Base-by-base conservation (phyloP, 2,329 filamentous ascomycete genomes). In the Botrytis galanthina region DNA sequence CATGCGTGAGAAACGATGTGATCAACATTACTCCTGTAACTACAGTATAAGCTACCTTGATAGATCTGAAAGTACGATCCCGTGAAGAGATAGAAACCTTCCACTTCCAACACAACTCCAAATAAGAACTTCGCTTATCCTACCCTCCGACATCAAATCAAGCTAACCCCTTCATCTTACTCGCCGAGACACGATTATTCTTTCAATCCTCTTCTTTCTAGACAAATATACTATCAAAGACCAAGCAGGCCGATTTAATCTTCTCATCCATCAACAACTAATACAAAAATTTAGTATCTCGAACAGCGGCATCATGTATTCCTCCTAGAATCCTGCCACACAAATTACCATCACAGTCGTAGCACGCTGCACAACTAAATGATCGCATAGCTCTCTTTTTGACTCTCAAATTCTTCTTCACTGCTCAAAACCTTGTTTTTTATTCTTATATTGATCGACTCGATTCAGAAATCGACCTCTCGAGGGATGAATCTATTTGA, bases 181-280 rank as follows among this genome's bases (percentile, higher is more conserved):
- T 16, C 48, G 1, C 12, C 26, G 26, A n/a, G 48, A n/a, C 5
- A 54, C 26, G 26, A 0, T n/a, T 14, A 3, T 14, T 2, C n/a
- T 9, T n/a, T n/a, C 26, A 12, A n/a, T 51, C 14, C 48, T 0
- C 10, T 22, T 51, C 48, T 26, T 26, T 26, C 9, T 0, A 5
- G 5, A 26, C 22, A n/a, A 14, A 51, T 4, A 8, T 51, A 1
- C 10, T n/a, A 12, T 26, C 48, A 14, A 14, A 51, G 1, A n/a
- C 48, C 12, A n/a, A 0, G 26, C 0, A n/a, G 48, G 26, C 22
- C 2, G 3, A 14, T 4, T n/a, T 4, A 3, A n/a, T 6, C 5
- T 51, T 51, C 46, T 51, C 1, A 10, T n/a, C 3, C 1, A 14
- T 51, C 9, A 51, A 51, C 12, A 7, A 4, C 48, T 14, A n/a